Evolutionary conservation across 495 filamentous ascomycete genomes (phyloP).

Genomic region (Usnea hakonensis): DNA sequence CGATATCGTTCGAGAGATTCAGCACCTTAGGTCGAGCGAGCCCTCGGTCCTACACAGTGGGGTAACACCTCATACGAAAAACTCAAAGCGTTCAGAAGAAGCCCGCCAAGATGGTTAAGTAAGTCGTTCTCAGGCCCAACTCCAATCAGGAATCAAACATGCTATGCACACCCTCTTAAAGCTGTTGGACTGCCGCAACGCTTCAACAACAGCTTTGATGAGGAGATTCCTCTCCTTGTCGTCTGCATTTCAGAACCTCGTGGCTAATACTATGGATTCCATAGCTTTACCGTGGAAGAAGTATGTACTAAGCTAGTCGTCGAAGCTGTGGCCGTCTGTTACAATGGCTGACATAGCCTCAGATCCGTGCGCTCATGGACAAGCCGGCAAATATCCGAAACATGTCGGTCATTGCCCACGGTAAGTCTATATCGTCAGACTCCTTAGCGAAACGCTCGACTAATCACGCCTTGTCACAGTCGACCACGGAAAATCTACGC

Average conservation of each 20-base stretch:
- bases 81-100: conserved; percentile 44
- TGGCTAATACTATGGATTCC: conserved; percentile 14
- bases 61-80: conserved; percentile 20
- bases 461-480: conserved; percentile 40
- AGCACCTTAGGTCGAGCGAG: conserved; percentile 38
- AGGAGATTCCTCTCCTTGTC: not conserved
- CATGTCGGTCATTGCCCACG: conserved; percentile 99
- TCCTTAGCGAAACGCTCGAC: not conserved
- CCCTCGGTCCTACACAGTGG: conserved; percentile 39
- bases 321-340: not conserved
- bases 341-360: conserved; percentile 28
- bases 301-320: conserved; percentile 35
- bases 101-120: conserved; percentile 99
- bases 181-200: not conserved
- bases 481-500: conserved; percentile 99
- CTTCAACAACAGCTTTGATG: not conserved
- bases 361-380: conserved; percentile 96
- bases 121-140: conserved; percentile 46
- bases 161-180: not conserved
- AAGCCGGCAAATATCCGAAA: conserved; percentile 94
- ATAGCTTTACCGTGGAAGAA: conserved; percentile 98
- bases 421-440: conserved; percentile 36
- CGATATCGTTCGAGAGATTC: conserved; percentile 4
- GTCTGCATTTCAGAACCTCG: not conserved
- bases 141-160: not conserved